These are phyloP conservation scores for Candida dubliniensis DNA, from an alignment of 1,139 yeast genomes.

Conservation along the genomic window DNA sequence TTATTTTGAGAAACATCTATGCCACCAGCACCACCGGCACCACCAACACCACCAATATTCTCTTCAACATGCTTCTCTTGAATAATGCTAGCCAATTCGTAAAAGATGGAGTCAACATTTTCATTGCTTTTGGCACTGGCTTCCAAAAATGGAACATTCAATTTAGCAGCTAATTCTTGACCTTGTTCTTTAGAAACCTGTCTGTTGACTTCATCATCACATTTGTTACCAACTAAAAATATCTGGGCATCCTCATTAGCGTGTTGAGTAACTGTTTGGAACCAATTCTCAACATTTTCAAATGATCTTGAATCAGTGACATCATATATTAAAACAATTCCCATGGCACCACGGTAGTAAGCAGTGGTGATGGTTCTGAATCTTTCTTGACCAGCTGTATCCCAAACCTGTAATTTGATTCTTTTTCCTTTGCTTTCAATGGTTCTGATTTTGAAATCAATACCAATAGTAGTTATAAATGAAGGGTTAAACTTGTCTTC, in stretches of 20 bases:
- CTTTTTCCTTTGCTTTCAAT: conserved; percentile 91
- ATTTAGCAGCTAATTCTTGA: conserved; percentile 79
- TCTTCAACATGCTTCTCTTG: conserved; percentile 69
- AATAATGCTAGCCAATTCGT: conserved; percentile 84
- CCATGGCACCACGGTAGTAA: conserved; percentile 98
- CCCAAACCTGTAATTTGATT: conserved; percentile 97
- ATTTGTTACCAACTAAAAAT: conserved; percentile 91
- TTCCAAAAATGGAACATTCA: conserved; percentile 89
- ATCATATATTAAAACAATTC: conserved; percentile 92
- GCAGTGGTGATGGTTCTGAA: conserved; percentile 98
- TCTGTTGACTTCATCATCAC: conserved; percentile 77
- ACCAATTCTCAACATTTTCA: conserved; percentile 86
- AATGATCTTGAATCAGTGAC: conserved; percentile 94
- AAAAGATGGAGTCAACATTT: conserved; percentile 89
- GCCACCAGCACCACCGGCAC: conserved; percentile 30
- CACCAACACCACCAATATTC: conserved; percentile 21
- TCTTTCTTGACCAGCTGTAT: conserved; percentile 98
- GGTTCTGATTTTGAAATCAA: conserved; percentile 96
- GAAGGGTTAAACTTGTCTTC: conserved; percentile 97
- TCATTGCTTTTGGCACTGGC: conserved; percentile 93
- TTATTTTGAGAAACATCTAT: conserved; percentile 46
- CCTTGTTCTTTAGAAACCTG: conserved; percentile 89
- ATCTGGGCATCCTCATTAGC: conserved; percentile 95
- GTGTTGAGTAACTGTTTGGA: conserved; percentile 90
- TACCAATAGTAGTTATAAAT: conserved; percentile 95